Base-by-base conservation (phyloP, 768 basidiomycete genomes). In the Infundibulicybe gibba region DNA sequence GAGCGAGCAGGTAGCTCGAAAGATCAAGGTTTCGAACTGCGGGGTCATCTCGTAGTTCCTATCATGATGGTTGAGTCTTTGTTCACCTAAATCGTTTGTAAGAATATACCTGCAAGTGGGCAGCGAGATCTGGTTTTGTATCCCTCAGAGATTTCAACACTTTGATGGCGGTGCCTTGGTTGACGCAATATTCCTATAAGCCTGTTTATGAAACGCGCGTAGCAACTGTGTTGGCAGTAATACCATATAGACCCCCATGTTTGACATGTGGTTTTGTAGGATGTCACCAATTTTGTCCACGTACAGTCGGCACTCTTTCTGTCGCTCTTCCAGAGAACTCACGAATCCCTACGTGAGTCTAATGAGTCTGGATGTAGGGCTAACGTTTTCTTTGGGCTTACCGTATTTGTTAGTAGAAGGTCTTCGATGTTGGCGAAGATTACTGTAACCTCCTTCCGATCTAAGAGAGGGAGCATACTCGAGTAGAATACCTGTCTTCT, bases 391-490 rank as follows among this genome's bases (percentile, higher is more conserved):
- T 38, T 14, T 38, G 10, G 14, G 54, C 81, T 51, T 56, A 88
- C 90, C 10, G 91, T 95, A 55, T 95, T 94, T 35, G 83, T 87
- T 25, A 97, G 65, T 3, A 97, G 70, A 41, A 97, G 83, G 55
- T 97, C 94, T 60, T 98, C 94, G 17, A 97, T 75, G 56, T 98
- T 98, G 5, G 88, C 88, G 57, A 97, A 98, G 14, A 98, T 81
- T 39, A 85, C 86, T 2, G 78, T 83, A 15, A 85, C 76, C 5
- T 90, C 89, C 58, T 90, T 90, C 47, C 74, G 70, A 3, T 89
- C 86, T 6, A 97, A 69, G 13, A 89, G 60, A 0, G 77, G 69
- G 40, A 94, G 66, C 66, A 97, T 69, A 49, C 80, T 82, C 0
- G 86, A 83, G 64, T 94, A 95, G 67, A 97, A 98, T 12, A 86